phyloP scores from a whole-genome alignment of 108 stramenopile species.

The Cyclotella atomus region DNA sequence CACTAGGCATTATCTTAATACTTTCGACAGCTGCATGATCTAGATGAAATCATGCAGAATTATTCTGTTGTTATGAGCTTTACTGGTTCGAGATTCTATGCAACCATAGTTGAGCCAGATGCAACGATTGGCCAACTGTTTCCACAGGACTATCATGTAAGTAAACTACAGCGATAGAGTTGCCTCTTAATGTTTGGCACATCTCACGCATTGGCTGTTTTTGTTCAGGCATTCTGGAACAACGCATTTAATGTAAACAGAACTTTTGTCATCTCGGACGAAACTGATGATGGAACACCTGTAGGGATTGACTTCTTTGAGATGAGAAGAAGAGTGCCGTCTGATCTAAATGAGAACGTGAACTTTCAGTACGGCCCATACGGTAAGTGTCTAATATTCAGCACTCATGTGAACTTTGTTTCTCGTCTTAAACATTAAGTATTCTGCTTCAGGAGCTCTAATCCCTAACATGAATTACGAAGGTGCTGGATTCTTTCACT shows the following conservation, averaged over 20 bases:
- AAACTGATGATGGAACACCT: conserved; percentile 8
- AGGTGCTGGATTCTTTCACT: conserved; percentile 19
- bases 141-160: conserved; percentile 23
- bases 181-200: neutral
- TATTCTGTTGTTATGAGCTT: conserved; percentile 28
- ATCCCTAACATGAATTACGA: conserved; percentile 14
- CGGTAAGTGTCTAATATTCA: neutral
- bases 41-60: conserved; percentile 31
- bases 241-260: neutral
- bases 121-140: conserved; percentile 10
- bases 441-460: conserved; percentile 5
- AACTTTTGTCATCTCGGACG: conserved; percentile 3
- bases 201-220: neutral
- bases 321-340: conserved; percentile 3
- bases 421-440: too few relatives aligned
- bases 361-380: neutral
- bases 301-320: conserved; percentile 19
- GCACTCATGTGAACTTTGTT: too few relatives aligned
- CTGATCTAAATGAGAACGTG: neutral
- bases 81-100: conserved; percentile 27
- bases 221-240: conserved; percentile 15
- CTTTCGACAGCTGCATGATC: conserved; percentile 20
- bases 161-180: neutral
- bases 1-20: too few relatives aligned
- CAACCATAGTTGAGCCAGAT: conserved; percentile 20